Conservation (phyloP, 2,329 filamentous ascomycete species). For the Davidsoniella neocaledoniae region DNA sequence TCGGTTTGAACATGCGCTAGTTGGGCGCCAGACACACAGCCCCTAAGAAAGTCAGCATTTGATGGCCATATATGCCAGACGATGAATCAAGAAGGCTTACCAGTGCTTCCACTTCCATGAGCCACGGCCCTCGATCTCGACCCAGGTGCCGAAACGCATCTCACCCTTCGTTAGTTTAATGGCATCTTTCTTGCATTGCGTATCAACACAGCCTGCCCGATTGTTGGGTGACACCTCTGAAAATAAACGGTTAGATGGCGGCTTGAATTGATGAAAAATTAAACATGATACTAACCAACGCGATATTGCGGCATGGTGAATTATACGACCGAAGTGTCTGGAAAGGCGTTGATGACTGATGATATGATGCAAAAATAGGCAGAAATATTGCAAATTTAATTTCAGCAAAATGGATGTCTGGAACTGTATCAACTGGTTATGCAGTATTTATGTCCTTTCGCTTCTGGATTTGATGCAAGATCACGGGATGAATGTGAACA, state of each 20-base stretch:
- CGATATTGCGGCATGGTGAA: constrained; percentile 28
- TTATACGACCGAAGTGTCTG: neutral
- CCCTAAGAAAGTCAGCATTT: constrained; percentile 36
- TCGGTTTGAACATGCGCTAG: constrained; percentile 47
- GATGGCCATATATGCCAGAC: too few species aligned
- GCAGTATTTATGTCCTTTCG: neutral
- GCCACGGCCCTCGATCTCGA: constrained; percentile 43
- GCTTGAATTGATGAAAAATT: neutral
- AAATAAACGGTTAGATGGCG: neutral
- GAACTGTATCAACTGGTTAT: too few species aligned
- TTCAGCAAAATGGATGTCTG: neutral
- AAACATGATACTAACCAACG: constrained; percentile 22
- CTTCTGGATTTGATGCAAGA: neutral
- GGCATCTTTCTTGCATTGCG: constrained; percentile 50
- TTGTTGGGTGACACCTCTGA: constrained; percentile 53
- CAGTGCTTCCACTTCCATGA: constrained; percentile 75
- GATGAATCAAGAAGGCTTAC: constrained; percentile 30
- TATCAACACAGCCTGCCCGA: constrained; percentile 59
- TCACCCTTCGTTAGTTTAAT: constrained; percentile 66
- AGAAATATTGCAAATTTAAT: neutral
- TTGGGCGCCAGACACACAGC: constrained; percentile 67
- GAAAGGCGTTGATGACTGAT: too few species aligned
- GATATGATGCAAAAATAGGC: neutral
- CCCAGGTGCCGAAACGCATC: constrained; percentile 58
- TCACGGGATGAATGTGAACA: constrained; percentile 1